These are phyloP conservation scores for Fusarium fujikuroi DNA, from an alignment of 2,329 filamentous ascomycete species.

Conservation along the genomic window DNA sequence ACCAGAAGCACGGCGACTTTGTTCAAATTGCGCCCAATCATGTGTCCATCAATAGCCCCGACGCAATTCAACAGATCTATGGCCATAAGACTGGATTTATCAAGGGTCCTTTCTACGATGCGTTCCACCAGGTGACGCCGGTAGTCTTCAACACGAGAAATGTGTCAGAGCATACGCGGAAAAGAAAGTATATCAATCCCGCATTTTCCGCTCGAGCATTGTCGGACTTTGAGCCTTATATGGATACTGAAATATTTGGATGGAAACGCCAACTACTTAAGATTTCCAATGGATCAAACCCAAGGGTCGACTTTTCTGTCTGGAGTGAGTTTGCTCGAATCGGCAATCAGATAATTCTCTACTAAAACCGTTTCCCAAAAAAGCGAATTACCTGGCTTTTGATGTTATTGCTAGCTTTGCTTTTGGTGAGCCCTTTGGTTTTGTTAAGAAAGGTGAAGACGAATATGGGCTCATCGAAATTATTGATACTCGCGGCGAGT, in stretches of 20 bases:
- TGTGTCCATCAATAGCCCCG: not conserved
- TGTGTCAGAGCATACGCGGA: not conserved
- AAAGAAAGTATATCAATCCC: not conserved
- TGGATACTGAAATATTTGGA: not conserved
- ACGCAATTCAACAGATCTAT: not conserved
- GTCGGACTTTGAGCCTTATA: not conserved
- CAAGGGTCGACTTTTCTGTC: not conserved
- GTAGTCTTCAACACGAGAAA: not conserved
- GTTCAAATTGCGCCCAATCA: not conserved
- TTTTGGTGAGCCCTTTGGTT: not conserved
- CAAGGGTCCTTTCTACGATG: not conserved
- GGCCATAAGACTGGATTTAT: not conserved
- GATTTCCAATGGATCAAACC: not conserved
- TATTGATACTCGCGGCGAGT: not conserved
- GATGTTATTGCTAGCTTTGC: not conserved
- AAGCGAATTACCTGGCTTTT: not conserved
- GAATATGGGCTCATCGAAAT: not conserved
- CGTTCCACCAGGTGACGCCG: not conserved
- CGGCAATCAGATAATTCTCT: rapidly evolving
- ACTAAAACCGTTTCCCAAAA: rapidly evolving
- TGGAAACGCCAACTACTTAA: not conserved
- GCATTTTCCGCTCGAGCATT: not conserved
- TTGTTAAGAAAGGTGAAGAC: not conserved
- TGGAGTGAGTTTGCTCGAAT: not conserved
- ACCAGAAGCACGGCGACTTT: not conserved